Evolutionary conservation across 352 stramenopile genomes (phyloP), one percentile per base, ranked within the genome.

Genomic region (Phytophthora tentaculata): DNA sequence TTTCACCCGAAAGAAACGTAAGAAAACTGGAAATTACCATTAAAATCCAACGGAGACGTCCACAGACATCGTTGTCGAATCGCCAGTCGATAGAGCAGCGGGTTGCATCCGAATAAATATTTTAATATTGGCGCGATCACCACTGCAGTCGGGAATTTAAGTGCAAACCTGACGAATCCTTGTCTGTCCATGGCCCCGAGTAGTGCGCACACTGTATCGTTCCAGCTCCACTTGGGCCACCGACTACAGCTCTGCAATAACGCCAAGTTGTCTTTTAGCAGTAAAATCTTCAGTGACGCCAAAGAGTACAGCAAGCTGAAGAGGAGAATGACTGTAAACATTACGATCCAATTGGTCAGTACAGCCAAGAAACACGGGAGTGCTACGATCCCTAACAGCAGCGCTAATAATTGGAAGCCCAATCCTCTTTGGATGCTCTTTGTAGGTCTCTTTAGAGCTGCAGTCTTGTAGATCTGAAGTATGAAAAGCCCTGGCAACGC

Each of bases 31-130:
- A 1, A 44, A 48, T 17, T 53, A 77, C 72, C 75, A 20, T 76
- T 51, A 24, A 79, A 64, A 61, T 68, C 72, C 12, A 83, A 23
- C 0, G 72, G 60, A 2, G 67, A 79, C 23, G 76, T 83, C 76
- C 76, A 83, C 35, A 79, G 51, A 44, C 76, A 80, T 9, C 64
- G 63, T 47, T 77, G 71, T 45, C 71, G 69, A 39, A 76, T 77
- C 2, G 60, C 48, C 28, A 83, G 56, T 35, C 67, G 64, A 68
- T 79, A 76, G n/a, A 83, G 56, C 14, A 83, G 39, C 29, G 76
- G 76, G 54, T 83, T 83, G 47, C 66, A 75, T 14, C 71, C 73
- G 28, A 83, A 71, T 26, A 83, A 59, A 65, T 80, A 80, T 55
- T 83, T 83, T 19, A 83, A 52, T 7, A 83, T 44, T n/a, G 76